Evolutionary conservation across 371 early-diverging fungal species (phyloP).

Genomic region (Conidiobolus incongruus): DNA sequence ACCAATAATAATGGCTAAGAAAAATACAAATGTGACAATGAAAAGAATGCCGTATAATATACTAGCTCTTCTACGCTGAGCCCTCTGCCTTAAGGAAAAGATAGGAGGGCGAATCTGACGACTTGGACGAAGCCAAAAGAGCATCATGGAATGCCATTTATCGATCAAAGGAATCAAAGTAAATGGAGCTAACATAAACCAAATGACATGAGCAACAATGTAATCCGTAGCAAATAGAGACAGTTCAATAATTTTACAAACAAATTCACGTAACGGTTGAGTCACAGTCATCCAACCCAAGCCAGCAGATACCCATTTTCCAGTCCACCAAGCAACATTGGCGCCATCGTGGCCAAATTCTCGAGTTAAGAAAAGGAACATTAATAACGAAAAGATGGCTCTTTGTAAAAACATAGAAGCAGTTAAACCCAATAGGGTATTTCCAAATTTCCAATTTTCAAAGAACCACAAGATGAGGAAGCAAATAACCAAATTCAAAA

Average conservation of each 20-base stretch:
- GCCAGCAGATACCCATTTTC: slow-evolving; percentile 60
- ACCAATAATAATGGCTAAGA: slow-evolving; percentile 29
- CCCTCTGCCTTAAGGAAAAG: slow-evolving; percentile 34
- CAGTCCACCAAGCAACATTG: slow-evolving; percentile 80
- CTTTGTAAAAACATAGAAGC: slow-evolving; percentile 27
- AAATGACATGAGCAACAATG: slow-evolving; percentile 41
- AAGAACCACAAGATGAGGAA: slow-evolving; percentile 42
- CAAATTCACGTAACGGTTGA: slow-evolving; percentile 51
- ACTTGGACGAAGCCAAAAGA: slow-evolving; percentile 65
- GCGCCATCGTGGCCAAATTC: slow-evolving; percentile 63
- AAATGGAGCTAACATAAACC: slow-evolving; percentile 42
- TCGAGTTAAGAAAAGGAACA: slow-evolving; percentile 44
- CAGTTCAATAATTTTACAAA: slow-evolving; percentile 74
- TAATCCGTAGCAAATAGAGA: slow-evolving; percentile 62
- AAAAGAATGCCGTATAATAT: slow-evolving; percentile 46
- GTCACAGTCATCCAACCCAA: slow-evolving; percentile 43
- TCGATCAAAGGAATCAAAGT: slow-evolving; percentile 51
- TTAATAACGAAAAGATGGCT: slow-evolving; percentile 37
- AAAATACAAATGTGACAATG: slow-evolving; percentile 21
- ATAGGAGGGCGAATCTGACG: slow-evolving; percentile 60
- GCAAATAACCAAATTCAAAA: slow-evolving; percentile 26
- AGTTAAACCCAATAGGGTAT: slow-evolving; percentile 40
- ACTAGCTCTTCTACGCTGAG: slow-evolving; percentile 28
- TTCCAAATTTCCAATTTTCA: slow-evolving; percentile 32
- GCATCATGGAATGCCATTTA: slow-evolving; percentile 57